These are phyloP conservation scores for Evernia prunastri DNA, from an alignment of 495 filamentous ascomycete genomes.

Conservation along the genomic window DNA sequence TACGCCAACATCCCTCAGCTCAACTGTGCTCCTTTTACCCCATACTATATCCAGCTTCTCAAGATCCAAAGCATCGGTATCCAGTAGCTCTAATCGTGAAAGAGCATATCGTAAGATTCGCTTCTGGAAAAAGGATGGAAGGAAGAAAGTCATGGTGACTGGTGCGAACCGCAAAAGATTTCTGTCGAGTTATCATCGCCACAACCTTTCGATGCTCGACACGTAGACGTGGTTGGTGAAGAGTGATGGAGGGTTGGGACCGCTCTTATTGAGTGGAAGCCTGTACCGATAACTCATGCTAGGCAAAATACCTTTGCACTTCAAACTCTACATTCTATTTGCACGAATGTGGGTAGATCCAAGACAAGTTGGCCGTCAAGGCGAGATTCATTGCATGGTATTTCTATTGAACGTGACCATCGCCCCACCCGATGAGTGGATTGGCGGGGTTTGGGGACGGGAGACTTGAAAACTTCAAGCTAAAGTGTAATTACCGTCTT, in stretches of 20 bases:
- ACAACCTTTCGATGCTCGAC: not conserved
- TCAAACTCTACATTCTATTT: not conserved
- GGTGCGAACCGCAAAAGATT: not conserved
- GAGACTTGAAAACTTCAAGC: not conserved
- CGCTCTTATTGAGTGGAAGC: not conserved
- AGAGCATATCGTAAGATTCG: conserved; percentile 74
- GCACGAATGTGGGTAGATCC: not conserved
- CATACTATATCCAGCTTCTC: conserved; percentile 72
- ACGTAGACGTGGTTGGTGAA: not conserved
- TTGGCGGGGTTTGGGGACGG: not conserved
- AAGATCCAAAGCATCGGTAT: conserved; percentile 70
- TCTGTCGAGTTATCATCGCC: conserved; percentile 9
- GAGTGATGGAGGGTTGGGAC: not conserved
- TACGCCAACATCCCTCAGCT: conserved; percentile 74
- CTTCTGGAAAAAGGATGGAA: conserved; percentile 75
- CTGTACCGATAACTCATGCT: not conserved
- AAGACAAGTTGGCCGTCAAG: not conserved
- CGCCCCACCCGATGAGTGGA: not conserved
- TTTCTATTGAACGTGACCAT: not conserved
- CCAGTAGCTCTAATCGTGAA: conserved; percentile 70
- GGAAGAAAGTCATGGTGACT: conserved; percentile 47
- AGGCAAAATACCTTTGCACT: not conserved
- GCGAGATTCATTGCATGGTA: not conserved
- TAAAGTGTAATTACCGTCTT: not conserved
- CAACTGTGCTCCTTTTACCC: conserved; percentile 69